These are phyloP conservation scores for Trichophyton benhamiae DNA, from an alignment of 2,329 filamentous ascomycete genomes.

Conservation along the genomic window DNA sequence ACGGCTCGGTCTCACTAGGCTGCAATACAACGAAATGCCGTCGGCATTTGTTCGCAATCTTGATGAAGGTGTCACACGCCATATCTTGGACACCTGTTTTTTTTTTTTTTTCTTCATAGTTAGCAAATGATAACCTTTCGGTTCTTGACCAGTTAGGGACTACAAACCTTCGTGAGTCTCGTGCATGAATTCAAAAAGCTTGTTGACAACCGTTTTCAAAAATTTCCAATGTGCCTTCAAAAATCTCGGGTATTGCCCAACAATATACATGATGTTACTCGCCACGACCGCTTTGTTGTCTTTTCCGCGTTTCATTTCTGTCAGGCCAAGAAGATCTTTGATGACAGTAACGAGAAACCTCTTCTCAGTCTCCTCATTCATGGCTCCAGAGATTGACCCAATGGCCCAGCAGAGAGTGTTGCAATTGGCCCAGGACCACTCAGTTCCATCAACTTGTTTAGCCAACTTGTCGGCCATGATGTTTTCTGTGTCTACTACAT, in stretches of 20 bases:
- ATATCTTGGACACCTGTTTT: conserved; percentile 83
- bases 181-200: conserved; percentile 99
- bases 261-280: conserved; percentile 99
- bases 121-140: neutral
- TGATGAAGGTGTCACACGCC: conserved; percentile 99
- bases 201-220: conserved; percentile 98
- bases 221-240: conserved; percentile 99
- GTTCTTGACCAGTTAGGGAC: neutral
- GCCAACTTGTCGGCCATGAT: conserved; percentile 99
- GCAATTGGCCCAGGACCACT: conserved; percentile 99
- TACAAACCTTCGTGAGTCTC: conserved; percentile 80
- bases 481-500: conserved; percentile 91
- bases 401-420: conserved; percentile 99
- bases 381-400: conserved; percentile 92
- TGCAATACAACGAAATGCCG: conserved; percentile 94
- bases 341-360: conserved; percentile 97
- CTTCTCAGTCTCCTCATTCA: conserved; percentile 99
- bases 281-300: conserved; percentile 99
- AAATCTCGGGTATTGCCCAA: conserved; percentile 95
- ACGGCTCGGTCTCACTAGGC: conserved; percentile 85
- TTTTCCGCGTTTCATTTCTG: conserved; percentile 98
- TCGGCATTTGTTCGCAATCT: conserved; percentile 96
- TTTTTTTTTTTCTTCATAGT: conserved; percentile 23
- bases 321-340: conserved; percentile 90
- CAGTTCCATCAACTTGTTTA: conserved; percentile 82